phyloP scores from a whole-genome alignment of 2,329 filamentous ascomycete genomes.

The Cladosporium sp. region DNA sequence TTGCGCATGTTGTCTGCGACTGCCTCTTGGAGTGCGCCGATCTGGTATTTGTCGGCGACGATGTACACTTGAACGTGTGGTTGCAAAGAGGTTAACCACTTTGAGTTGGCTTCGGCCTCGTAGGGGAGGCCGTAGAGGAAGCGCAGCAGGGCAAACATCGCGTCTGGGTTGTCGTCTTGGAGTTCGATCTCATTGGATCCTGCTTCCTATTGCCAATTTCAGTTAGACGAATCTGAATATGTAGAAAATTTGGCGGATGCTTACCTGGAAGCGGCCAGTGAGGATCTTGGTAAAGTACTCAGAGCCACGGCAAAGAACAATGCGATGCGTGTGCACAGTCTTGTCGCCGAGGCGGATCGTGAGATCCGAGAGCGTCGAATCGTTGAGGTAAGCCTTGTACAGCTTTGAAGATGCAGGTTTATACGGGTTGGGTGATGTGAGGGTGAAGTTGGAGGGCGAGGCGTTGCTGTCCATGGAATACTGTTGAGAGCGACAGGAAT shows the following conservation, averaged over 20 bases:
- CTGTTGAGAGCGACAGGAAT: background rate
- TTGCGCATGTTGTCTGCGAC: background rate
- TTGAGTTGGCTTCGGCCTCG: background rate
- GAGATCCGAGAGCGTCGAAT: background rate
- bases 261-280: background rate
- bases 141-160: background rate
- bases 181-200: background rate
- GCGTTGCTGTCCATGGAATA: too few species aligned
- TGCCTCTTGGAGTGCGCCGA: background rate
- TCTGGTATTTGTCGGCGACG: conserved; percentile 7
- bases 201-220: background rate
- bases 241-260: too few species aligned
- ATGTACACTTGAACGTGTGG: background rate
- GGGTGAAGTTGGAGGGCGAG: too few species aligned
- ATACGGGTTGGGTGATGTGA: background rate
- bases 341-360: background rate
- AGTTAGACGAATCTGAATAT: background rate
- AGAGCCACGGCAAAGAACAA: background rate
- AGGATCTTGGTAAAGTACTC: background rate
- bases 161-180: background rate
- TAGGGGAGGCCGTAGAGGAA: conserved; percentile 1
- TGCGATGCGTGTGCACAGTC: background rate
- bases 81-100: background rate
- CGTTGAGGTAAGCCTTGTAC: background rate
- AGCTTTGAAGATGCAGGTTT: background rate